Evolutionary conservation across 345 rosid genomes (phyloP).

Genomic region (Brassica nigra): DNA sequence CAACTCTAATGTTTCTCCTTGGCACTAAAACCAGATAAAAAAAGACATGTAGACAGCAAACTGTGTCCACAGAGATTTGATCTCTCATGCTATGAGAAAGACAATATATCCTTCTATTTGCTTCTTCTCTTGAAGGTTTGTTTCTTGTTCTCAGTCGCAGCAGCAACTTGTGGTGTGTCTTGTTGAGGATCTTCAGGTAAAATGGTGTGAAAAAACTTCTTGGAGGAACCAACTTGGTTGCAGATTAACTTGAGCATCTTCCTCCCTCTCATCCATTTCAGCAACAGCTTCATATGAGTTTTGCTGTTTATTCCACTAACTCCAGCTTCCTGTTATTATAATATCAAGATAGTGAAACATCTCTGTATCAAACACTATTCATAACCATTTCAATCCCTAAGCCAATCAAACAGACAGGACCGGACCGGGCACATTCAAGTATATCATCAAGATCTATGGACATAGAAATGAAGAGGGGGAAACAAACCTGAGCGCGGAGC

Average conservation of each 20-base stretch:
- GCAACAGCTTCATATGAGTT: slow-evolving; percentile 91
- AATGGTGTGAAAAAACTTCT: slow-evolving; percentile 69
- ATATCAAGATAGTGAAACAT: not conserved
- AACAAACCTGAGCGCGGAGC: slow-evolving; percentile 63
- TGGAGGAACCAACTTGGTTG: slow-evolving; percentile 70
- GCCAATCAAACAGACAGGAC: not conserved
- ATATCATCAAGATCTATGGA: not conserved
- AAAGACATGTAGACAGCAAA: not conserved
- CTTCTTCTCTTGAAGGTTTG: slow-evolving; percentile 19
- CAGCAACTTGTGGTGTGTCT: slow-evolving; percentile 20
- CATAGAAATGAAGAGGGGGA: not conserved
- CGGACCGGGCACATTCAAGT: not conserved
- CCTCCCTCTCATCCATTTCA: slow-evolving; percentile 98
- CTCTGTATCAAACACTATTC: not conserved
- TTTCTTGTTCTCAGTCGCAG: slow-evolving; percentile 17
- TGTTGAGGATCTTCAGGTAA: slow-evolving; percentile 73
- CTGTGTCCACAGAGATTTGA: not conserved
- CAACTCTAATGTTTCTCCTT: not conserved
- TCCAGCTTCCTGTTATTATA: slow-evolving; percentile 62
- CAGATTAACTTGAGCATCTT: slow-evolving; percentile 81
- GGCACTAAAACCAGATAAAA: not conserved
- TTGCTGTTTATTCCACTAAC: slow-evolving; percentile 76
- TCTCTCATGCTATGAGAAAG: not conserved
- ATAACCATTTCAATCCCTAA: not conserved
- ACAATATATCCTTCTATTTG: slow-evolving; percentile 15